Evolutionary conservation across 2,329 filamentous ascomycete genomes (phyloP).

Genomic region (Fusarium domesticum): DNA sequence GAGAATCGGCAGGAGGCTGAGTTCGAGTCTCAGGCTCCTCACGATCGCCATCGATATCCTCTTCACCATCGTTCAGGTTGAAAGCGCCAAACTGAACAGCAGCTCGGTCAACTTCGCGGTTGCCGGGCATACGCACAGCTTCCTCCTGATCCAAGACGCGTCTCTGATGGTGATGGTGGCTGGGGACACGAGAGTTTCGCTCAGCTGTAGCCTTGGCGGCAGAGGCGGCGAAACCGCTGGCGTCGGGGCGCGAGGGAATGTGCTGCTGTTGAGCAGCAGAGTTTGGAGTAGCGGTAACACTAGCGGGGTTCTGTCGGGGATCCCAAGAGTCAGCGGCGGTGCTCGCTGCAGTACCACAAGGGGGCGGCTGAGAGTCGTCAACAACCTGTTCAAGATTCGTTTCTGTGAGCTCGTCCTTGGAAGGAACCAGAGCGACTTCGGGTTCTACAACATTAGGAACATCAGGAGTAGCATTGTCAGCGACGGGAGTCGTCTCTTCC

Average conservation of each 20-base stretch:
- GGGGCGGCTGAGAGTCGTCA: slow-evolving; percentile 72
- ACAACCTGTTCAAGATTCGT: slow-evolving; percentile 89
- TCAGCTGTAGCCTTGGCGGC: slow-evolving; percentile 74
- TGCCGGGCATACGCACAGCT: slow-evolving; percentile 96
- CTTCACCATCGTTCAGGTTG: slow-evolving; percentile 77
- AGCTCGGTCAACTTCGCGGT: slow-evolving; percentile 88
- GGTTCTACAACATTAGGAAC: slow-evolving; percentile 31
- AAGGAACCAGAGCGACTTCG: slow-evolving; percentile 56
- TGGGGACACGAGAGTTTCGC: slow-evolving; percentile 65
- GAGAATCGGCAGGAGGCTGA: slow-evolving; percentile 90
- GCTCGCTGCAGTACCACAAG: slow-evolving; percentile 82
- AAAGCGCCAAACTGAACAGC: slow-evolving; percentile 96
- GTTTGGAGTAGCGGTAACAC: slow-evolving; percentile 63
- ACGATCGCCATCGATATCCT: slow-evolving; percentile 89
- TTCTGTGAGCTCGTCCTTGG: slow-evolving; percentile 82
- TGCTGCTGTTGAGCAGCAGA: slow-evolving; percentile 62
- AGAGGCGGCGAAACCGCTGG: slow-evolving; percentile 72
- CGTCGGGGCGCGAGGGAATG: slow-evolving; percentile 50
- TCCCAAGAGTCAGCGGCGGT: slow-evolving; percentile 86
- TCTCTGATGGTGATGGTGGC: slow-evolving; percentile 63
- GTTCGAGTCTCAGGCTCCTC: slow-evolving; percentile 94
- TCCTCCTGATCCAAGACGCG: slow-evolving; percentile 93
- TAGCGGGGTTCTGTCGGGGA: slow-evolving; percentile 57
- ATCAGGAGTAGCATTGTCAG: slow-evolving; percentile 31
- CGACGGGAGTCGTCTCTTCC: slow-evolving; percentile 31